These are phyloP conservation scores for Lathyrus aphaca DNA, from an alignment of 306 rosid genomes.

Conservation along the genomic window DNA sequence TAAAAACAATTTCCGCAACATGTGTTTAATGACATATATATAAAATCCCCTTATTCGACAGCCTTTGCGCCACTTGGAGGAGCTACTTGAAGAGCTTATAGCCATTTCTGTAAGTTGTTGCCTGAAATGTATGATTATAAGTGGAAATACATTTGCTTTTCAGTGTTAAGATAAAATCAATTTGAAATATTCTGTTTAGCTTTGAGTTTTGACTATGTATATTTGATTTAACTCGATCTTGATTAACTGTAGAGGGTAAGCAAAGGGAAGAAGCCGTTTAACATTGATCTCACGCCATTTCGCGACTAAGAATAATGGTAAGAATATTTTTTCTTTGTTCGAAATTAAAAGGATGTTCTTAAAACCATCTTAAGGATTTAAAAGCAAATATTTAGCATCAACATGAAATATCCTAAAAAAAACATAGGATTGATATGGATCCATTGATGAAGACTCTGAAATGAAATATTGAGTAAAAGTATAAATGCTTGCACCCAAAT, in stretches of 20 bases:
- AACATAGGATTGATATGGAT: not conserved
- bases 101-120: slow-evolving; percentile 85
- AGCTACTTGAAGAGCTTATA: slow-evolving; percentile 87
- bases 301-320: slow-evolving; percentile 57
- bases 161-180: not conserved
- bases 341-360: not conserved
- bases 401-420: not conserved
- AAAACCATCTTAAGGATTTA: not conserved
- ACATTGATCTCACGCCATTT: slow-evolving; percentile 85
- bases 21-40: slow-evolving; percentile 22
- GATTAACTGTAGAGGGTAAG: slow-evolving; percentile 63
- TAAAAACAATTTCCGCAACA: slow-evolving; percentile 14
- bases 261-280: slow-evolving; percentile 82
- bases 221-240: slow-evolving; percentile 34
- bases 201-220: slow-evolving; percentile 15
- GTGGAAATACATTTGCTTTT: slow-evolving; percentile 21
- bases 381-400: not conserved
- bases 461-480: not conserved
- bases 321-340: slow-evolving; percentile 6
- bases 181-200: slow-evolving; percentile 13
- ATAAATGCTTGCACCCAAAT: not conserved
- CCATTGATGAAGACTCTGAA: not conserved
- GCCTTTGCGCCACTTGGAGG: slow-evolving; percentile 95
- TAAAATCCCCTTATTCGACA: slow-evolving; percentile 41
- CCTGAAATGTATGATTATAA: slow-evolving; percentile 15